Conservation (phyloP, 1,284 basidiomycete species). For the Leccinum subrobustum region DNA sequence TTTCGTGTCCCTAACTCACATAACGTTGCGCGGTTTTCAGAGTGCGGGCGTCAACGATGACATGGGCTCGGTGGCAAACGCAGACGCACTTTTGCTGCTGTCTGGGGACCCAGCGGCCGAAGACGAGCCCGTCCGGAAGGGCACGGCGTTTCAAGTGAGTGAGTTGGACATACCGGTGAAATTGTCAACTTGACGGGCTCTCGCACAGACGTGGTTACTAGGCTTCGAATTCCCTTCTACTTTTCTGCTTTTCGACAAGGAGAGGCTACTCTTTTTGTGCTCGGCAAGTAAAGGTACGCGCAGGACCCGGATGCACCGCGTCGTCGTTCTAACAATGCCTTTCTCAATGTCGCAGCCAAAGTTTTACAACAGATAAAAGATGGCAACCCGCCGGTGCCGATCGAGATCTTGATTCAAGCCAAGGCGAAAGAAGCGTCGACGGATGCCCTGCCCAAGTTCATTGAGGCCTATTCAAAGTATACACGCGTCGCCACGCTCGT, state of each 20-base stretch:
- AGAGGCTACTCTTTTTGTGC: conserved; percentile 79
- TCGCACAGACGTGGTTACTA: conserved; percentile 83
- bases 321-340: conserved; percentile 21
- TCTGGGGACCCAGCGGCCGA: conserved; percentile 85
- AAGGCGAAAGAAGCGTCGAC: conserved; percentile 73
- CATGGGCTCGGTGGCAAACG: conserved; percentile 61
- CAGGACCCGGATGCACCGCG: background rate
- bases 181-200: conserved; percentile 20
- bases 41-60: conserved; percentile 68
- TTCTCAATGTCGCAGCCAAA: conserved; percentile 50
- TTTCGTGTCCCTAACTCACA: conserved; percentile 9
- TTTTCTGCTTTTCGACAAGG: conserved; percentile 78
- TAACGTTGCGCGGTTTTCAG: conserved; percentile 32
- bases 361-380: conserved; percentile 70
- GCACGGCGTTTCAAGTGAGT: conserved; percentile 86
- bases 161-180: background rate
- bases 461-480: conserved; percentile 53
- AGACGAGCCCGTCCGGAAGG: conserved; percentile 82
- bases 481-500: conserved; percentile 66
- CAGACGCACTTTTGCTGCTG: conserved; percentile 72
- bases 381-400: conserved; percentile 49
- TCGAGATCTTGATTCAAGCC: conserved; percentile 70
- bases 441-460: conserved; percentile 64
- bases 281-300: conserved; percentile 83
- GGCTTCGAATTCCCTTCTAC: conserved; percentile 98